phyloP scores from a whole-genome alignment of 2,329 filamentous ascomycete genomes.

The Hirsutella minnesotensis region DNA sequence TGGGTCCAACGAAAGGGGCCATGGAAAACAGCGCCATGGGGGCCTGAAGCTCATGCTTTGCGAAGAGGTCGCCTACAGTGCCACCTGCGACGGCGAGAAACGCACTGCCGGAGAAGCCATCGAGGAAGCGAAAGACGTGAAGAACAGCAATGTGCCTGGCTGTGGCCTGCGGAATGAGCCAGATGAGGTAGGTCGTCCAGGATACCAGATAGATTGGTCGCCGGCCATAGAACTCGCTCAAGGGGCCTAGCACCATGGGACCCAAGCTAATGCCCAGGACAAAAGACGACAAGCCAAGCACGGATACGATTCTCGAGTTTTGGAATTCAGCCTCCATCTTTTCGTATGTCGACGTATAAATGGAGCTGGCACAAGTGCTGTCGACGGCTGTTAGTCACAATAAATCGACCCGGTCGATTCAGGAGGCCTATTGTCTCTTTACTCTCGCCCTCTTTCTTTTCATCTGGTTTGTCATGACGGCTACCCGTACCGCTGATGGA shows the following conservation, averaged over 20 bases:
- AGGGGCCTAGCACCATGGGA: conserved; percentile 49
- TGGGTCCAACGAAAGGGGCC: conserved; percentile 51
- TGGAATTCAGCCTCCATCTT: conserved; percentile 68
- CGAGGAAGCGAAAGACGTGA: conserved; percentile 66
- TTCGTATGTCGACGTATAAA: conserved; percentile 74
- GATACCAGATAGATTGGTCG: conserved; percentile 69
- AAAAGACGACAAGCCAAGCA: conserved; percentile 71
- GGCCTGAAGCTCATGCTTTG: conserved; percentile 52
- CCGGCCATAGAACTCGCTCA: conserved; percentile 72
- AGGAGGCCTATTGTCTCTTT: too few species aligned
- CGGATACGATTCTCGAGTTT: conserved; percentile 59
- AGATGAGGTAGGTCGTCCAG: conserved; percentile 65
- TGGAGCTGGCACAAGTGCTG: conserved; percentile 74
- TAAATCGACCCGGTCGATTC: too few species aligned
- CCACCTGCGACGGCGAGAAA: conserved; percentile 69
- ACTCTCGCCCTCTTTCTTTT: too few species aligned
- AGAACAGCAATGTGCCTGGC: conserved; percentile 74
- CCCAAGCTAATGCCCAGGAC: conserved; percentile 62
- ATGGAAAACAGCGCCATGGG: conserved; percentile 77
- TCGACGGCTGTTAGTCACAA: not conserved
- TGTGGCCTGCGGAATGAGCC: conserved; percentile 70
- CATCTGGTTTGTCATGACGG: too few species aligned
- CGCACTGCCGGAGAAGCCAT: conserved; percentile 57
- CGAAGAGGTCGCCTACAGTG: conserved; percentile 73
- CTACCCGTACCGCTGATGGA: not conserved